Evolutionary conservation across 1,284 basidiomycete genomes (phyloP).

Genomic region (Tilletia indica): DNA sequence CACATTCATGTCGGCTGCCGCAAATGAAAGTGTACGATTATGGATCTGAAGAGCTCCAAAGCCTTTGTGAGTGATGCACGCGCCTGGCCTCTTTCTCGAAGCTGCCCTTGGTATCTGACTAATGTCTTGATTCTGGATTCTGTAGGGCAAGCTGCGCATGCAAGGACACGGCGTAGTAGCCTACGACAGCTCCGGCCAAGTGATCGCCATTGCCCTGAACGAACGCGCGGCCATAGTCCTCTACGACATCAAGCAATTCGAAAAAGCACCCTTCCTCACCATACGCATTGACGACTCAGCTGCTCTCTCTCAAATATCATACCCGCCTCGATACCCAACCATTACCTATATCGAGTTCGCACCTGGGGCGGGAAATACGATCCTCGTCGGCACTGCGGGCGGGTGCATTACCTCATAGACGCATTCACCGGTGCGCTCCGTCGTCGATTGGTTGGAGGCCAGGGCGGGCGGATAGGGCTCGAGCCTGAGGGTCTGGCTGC

Average conservation of each 20-base stretch:
- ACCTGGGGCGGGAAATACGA: slow-evolving; percentile 74
- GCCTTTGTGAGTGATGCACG: slow-evolving; percentile 62
- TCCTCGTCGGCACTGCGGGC: slow-evolving; percentile 88
- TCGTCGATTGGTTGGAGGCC: slow-evolving; percentile 36
- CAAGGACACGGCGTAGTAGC: slow-evolving; percentile 74
- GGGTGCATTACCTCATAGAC: slow-evolving; percentile 76
- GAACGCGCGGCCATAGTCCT: slow-evolving; percentile 42
- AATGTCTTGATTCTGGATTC: not conserved
- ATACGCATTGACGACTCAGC: slow-evolving; percentile 67
- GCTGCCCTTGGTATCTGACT: no score
- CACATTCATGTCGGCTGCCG: slow-evolving; percentile 88
- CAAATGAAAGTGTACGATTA: slow-evolving; percentile 89
- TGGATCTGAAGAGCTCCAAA: slow-evolving; percentile 81
- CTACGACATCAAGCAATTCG: slow-evolving; percentile 84
- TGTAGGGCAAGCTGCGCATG: slow-evolving; percentile 61
- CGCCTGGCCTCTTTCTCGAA: no score
- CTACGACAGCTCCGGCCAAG: slow-evolving; percentile 82
- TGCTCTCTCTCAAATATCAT: slow-evolving; percentile 42
- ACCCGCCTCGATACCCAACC: slow-evolving; percentile 74
- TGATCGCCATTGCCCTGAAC: slow-evolving; percentile 91
- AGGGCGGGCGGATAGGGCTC: slow-evolving; percentile 3
- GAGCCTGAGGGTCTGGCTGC: slow-evolving; percentile 9
- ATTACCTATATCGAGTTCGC: slow-evolving; percentile 91
- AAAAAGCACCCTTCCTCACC: slow-evolving; percentile 80
- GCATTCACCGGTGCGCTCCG: slow-evolving; percentile 34